Base-by-base conservation (phyloP, 2,329 filamentous ascomycete species). In the Pseudogymnoascus sp. region DNA sequence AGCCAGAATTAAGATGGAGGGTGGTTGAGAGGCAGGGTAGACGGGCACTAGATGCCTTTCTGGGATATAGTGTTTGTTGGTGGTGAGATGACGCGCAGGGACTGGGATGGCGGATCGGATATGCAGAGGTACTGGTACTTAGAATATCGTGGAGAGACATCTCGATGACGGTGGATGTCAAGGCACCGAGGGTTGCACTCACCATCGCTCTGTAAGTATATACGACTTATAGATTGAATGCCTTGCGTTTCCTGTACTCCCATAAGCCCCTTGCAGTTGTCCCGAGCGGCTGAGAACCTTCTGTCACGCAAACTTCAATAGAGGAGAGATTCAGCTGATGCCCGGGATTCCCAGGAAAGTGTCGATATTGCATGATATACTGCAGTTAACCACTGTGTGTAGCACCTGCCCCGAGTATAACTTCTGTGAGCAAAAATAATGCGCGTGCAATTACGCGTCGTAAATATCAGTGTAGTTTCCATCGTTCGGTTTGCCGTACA, bases 1-100 rank as follows among this genome's bases (percentile, higher is more conserved):
- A 54, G 47, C 47, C 47, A 33, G 28, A 54, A 54, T 54, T 14
- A 28, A 54, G 47, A 54, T 20, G 28, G 47, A 11, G 47, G 47
- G 22, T 50, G 47, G 47, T 50, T 33, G 47, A 54, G 47, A 33
- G 47, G 47, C 47, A 54, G 47, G 47, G 47, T 35, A 54, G n/a
- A 33, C 47, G 47, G 28, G 47, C n/a, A 54, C 5, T 18, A 33
- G n/a, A 4, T 54, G 28, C 47, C 47, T 20, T 30, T 54, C 47
- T 33, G 47, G 16, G 47, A 16, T 33, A 54, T 18, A 54, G 47
- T 54, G 47, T 54, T 18, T 14, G 47, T 18, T 54, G 41, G 22
- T 47, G 25, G 43, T 54, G 25, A n/a, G 47, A 54, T 35, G 47
- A 54, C 47, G 47, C 47, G 28, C 47, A 54, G 28, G 47, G 47